A percentile compares a stretch with the other conserved stretches of the same genome.
Conservation (phyloP, 2,329 filamentous ascomycete genomes). For the Pyrenophora tritici-repentis region DNA sequence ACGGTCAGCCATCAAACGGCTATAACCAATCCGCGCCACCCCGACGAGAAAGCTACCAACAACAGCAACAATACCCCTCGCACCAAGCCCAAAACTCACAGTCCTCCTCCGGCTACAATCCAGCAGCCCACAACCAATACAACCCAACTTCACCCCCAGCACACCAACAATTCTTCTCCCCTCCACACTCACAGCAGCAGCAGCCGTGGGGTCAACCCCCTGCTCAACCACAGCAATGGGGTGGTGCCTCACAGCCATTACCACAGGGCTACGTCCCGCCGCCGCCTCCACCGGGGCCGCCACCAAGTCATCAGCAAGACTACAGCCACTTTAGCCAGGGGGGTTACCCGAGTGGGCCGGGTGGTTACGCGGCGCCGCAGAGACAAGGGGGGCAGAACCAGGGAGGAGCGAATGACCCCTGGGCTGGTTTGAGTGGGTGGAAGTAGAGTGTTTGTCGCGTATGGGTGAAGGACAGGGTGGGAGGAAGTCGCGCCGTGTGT, state of each 20-base stretch:
- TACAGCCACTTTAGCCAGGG: conserved; percentile 59
- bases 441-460: conserved; percentile 61
- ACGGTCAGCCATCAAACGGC: conserved; percentile 27
- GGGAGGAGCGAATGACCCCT: conserved; percentile 59
- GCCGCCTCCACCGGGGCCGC: conserved; percentile 68
- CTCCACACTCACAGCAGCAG: conserved; percentile 53
- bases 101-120: conserved; percentile 50
- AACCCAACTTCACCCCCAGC: conserved; percentile 58
- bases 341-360: conserved; percentile 57
- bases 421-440: conserved; percentile 73
- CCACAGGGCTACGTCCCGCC: conserved; percentile 70
- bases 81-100: conserved; percentile 30
- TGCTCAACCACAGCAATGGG: conserved; percentile 58
- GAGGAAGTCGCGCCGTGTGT: not conserved
- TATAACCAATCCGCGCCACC: conserved; percentile 37
- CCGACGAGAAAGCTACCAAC: conserved; percentile 43
- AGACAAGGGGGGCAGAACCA: conserved; percentile 37
- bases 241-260: conserved; percentile 59
- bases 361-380: conserved; percentile 43
- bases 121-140: conserved; percentile 48
- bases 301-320: conserved; percentile 59
- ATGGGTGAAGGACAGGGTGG: too few species aligned
- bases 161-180: conserved; percentile 61
- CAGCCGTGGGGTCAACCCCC: conserved; percentile 59
- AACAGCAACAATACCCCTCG: conserved; percentile 23